Evolutionary conservation across 306 rosid genomes (phyloP), one percentile per base, ranked within the genome.

Genomic region (Pachyrhizus erosus): DNA sequence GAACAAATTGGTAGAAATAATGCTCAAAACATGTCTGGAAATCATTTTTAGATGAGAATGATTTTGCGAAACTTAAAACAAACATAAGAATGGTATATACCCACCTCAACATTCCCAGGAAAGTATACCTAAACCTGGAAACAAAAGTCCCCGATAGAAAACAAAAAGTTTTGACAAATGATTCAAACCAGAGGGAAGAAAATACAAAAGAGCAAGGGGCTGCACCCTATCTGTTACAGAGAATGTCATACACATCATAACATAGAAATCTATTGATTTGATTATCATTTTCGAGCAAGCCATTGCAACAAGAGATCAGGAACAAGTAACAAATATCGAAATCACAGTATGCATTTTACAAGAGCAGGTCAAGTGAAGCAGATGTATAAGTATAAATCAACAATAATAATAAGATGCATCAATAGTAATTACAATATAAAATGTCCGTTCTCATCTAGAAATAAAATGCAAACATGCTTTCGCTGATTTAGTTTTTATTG

Each of bases 161-260:
- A 64, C 40, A 10, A 33, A 33, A 48, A 67, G 24, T 33, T 8
- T 37, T 34, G 55, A 31, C 21, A 33, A 31, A 45, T 60, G 67
- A 73, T 60, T 14, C 42, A 73, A 60, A 33, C 12, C 15, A 61
- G 29, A 34, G 74, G 24, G 26, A 60, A 70, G 18, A 76, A 83
- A 69, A 83, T 4, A 31, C 17, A 58, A 2, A 15, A 31, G 23
- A 29, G 48, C 9, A 67, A 20, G 54, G 61, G 33, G 20, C 21
- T 24, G 15, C 46, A 55, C 27, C 70, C 34, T 17, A 11, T 79
- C 9, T 17, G 29, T 40, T 21, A 80, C 46, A 72, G 10, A 74
- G 23, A 65, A 74, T 64, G 29, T 1, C 46, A 74, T 13, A 66
- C 20, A 15, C 12, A 55, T 48, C n/a, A 23, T 48, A 64, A 27